Evolutionary conservation across 805 yeast genomes (phyloP).

Genomic region (Blastobotrys chiropterorum): DNA sequence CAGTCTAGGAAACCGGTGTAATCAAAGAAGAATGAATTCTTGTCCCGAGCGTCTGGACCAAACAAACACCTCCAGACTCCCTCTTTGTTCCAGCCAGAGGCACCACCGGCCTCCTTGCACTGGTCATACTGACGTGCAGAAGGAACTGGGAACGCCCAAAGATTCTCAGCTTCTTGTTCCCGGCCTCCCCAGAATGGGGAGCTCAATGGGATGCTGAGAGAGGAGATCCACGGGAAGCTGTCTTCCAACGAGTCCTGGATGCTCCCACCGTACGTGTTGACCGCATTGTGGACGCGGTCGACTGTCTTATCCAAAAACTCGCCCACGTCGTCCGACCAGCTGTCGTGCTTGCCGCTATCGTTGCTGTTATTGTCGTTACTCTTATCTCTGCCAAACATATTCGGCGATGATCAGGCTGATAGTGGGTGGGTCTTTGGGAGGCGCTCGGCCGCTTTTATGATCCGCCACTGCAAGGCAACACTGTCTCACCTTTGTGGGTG

Average conservation of each 20-base stretch:
- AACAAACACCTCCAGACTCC: conserved; percentile 92
- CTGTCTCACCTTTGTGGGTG: no score
- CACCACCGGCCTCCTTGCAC: conserved; percentile 62
- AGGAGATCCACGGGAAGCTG: conserved; percentile 7
- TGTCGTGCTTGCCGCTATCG: not conserved
- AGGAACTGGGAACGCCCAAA: conserved; percentile 53
- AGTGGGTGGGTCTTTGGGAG: no score
- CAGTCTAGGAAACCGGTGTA: conserved; percentile 63
- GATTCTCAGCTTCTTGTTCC: not conserved
- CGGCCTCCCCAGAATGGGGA: conserved; percentile 1
- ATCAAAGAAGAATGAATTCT: conserved; percentile 48
- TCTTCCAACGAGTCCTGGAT: conserved; percentile 3
- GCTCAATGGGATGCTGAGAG: not conserved
- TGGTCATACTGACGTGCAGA: conserved; percentile 49
- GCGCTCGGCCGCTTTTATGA: no score
- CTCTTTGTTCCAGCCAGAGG: conserved; percentile 71
- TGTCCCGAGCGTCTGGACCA: conserved; percentile 41
- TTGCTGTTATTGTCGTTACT: conserved; percentile 5
- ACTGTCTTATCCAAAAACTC: conserved; percentile 13
- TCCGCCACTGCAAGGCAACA: no score
- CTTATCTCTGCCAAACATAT: not conserved
- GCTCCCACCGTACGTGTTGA: not conserved
- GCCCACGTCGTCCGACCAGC: conserved; percentile 12
- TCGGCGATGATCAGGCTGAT: not conserved
- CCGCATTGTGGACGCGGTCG: conserved; percentile 11